Evolutionary conservation across 495 filamentous ascomycete genomes (phyloP), one percentile per base, ranked within the genome.

Genomic region (Rusavskia elegans): DNA sequence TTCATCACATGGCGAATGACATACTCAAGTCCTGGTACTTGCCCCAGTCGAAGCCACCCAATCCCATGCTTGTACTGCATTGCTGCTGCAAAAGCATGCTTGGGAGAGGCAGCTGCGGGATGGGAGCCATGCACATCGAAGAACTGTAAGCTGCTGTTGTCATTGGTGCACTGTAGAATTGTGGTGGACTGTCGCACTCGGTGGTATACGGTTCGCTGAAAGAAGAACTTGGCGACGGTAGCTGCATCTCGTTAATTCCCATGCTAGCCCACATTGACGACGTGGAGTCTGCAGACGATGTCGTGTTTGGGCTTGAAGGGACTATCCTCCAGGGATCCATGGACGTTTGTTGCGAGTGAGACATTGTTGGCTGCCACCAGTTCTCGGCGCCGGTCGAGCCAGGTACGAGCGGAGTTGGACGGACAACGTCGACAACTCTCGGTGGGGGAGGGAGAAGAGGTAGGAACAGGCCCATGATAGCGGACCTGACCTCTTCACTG

Each of bases 321-420:
- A 97, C 73, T 61, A 96, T 82, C 65, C 84, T 90, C 92, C 90
- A 97, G 48, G 87, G 76, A 52, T 98, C 93, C 57, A 95, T 80
- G 11, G 87, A 82, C 44, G 78, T 79, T 25, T 82, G 75, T 48
- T 81, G 71, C 37, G 72, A 72, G 21, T 72, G 73, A 56, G 67
- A 55, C 62, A 66, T 27, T 57, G 68, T 64, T 53, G 76, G 68
- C 17, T 77, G 67, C 92, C 92, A 97, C 81, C 92, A 90, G 60
- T 79, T 79, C 55, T 80, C 77, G 42, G 78, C 74, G 27, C 78
- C 77, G 21, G 84, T 87, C 40, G 87, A 93, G 69, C 87, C 95
- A 45, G 89, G 90, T 41, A 97, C 77, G 52, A 97, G 74, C 50
- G 84, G 84, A 49, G 80, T 72, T 50, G 89, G 87, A 53, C 85